phyloP scores from a whole-genome alignment of 2,329 filamentous ascomycete genomes.

The Colletotrichum agaves region DNA sequence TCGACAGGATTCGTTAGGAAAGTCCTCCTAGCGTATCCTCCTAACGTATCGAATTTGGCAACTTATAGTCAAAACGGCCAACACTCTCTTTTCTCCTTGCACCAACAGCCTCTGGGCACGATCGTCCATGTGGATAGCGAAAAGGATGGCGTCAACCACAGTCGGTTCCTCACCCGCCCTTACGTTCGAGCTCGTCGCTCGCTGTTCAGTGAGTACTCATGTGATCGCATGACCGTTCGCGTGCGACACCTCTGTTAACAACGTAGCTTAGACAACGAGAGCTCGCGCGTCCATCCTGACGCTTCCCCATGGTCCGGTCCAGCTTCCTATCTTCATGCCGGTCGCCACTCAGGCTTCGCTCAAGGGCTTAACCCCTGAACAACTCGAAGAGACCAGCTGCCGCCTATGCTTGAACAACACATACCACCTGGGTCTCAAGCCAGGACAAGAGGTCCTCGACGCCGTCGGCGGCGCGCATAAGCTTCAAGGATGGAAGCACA shows the following conservation, averaged over 20 bases:
- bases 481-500: conserved; percentile 93
- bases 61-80: background rate
- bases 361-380: conserved; percentile 92
- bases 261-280: conserved; percentile 79
- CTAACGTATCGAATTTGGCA: conserved; percentile 23
- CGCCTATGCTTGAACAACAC: conserved; percentile 97
- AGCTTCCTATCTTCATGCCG: conserved; percentile 96
- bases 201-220: conserved; percentile 75
- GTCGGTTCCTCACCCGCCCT: conserved; percentile 73
- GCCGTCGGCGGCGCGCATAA: conserved; percentile 92
- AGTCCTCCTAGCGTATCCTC: conserved; percentile 24
- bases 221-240: conserved; percentile 3
- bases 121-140: conserved; percentile 39
- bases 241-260: conserved; percentile 2
- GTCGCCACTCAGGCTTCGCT: conserved; percentile 96
- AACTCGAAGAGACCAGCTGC: conserved; percentile 90
- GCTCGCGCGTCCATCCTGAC: conserved; percentile 89
- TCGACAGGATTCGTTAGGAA: background rate
- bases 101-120: conserved; percentile 13
- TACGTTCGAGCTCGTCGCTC: conserved; percentile 80
- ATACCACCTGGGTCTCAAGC: conserved; percentile 95
- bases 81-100: background rate
- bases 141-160: conserved; percentile 59
- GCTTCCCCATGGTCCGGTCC: conserved; percentile 90
- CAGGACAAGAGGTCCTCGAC: conserved; percentile 89